Evolutionary conservation across 23 red algal genomes (phyloP), one percentile per base, ranked within the genome.

Genomic region (Pyropia yezoensis): DNA sequence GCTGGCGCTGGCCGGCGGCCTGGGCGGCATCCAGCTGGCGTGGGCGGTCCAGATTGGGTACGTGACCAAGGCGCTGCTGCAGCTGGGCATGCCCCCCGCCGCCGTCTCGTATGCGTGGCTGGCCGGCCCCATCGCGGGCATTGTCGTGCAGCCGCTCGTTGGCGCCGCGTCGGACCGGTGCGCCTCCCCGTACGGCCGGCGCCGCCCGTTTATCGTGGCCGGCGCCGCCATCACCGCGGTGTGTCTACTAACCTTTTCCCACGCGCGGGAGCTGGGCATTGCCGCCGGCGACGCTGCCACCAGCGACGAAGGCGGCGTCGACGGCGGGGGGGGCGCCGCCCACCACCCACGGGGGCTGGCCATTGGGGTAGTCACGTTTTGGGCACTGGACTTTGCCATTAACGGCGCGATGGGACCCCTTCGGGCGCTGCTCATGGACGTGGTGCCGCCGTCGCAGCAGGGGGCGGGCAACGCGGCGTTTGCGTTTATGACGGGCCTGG

Each of bases 1-100:
- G 13, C 50, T 84, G 20, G 27, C 29, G 1, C 54, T 84, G 14
- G 56, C 79, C 20, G 20, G 18, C 45, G 79, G 68, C 18, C 79
- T 84, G 1, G 63, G 66, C 1, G 90, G 90, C 21, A 27, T 96
- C 14, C 90, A 96, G 72, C 76, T 82, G 53, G 74, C 67, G 57
- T 96, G 90, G 90, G 82, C 82, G 52, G 79, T 96, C 27, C 90
- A 96, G 63, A 53, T 82, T 53, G 90, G 90, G 18, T 77, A 78
- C 53, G 80, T 82, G 30, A 96, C 90, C 24, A 76, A 73, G 62
- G 61, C 71, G 49, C 63, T 96, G 23, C 79, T 88, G 16, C 61
- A 88, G 47, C 74, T 96, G 50, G 90, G 90, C 4, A 59, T 96
- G 45, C 8, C 68, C 54, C 21, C 39, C 15, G 57, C 69, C 15